Percentiles rank a stretch among this genome's conserved stretches.
Conservation (phyloP, 805 yeast species). For the Starmera amethionina region DNA sequence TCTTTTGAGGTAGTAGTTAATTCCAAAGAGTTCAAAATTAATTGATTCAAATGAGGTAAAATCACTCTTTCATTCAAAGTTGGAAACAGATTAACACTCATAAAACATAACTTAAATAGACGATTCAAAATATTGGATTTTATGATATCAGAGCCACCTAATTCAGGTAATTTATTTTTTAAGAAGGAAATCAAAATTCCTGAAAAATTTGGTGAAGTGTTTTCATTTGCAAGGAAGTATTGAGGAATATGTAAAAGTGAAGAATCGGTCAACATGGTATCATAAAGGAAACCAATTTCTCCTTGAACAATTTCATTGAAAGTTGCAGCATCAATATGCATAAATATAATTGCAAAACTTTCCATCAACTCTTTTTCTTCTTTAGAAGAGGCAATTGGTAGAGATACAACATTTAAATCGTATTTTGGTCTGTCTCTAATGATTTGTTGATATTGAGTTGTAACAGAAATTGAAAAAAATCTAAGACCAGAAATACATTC, state of each 20-base stretch:
- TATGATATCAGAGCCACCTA: conserved; percentile 73
- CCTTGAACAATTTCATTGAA: conserved; percentile 84
- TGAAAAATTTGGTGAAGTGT: conserved; percentile 88
- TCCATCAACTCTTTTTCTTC: conserved; percentile 97
- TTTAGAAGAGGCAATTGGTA: conserved; percentile 80
- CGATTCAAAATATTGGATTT: conserved; percentile 76
- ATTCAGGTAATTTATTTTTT: conserved; percentile 57
- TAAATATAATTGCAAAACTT: conserved; percentile 84
- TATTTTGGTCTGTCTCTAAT: conserved; percentile 26
- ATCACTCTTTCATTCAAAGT: conserved; percentile 78
- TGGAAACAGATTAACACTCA: conserved; percentile 92
- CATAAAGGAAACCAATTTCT: conserved; percentile 70
- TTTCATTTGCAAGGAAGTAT: conserved; percentile 85
- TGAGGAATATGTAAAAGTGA: conserved; percentile 88
- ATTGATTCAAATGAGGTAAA: conserved; percentile 75
- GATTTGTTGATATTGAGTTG: conserved; percentile 12
- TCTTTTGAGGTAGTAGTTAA: conserved; percentile 80
- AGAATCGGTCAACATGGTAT: conserved; percentile 71
- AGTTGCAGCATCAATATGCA: conserved; percentile 90
- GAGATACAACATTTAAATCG: conserved; percentile 68
- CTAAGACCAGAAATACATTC: conserved; percentile 77
- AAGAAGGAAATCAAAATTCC: conserved; percentile 74
- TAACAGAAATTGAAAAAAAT: conserved; percentile 48
- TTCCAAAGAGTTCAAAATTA: conserved; percentile 72
- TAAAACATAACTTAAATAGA: conserved; percentile 83